Evolutionary conservation across 805 yeast species (phyloP).

Genomic region (Osmozyma mogii): DNA sequence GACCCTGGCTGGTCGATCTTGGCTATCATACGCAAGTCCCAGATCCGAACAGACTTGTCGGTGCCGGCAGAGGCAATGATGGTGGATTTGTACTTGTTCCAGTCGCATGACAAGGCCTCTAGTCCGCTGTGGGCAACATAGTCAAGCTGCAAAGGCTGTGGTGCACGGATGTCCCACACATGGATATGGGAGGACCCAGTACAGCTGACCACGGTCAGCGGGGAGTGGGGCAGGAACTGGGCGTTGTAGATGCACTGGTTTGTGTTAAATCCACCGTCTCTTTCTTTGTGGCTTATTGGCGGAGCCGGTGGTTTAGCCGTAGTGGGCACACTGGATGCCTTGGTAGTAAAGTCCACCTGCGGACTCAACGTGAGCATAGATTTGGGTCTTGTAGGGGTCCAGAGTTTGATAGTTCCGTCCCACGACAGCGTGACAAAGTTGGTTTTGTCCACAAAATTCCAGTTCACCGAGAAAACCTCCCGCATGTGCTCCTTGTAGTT

Average conservation of each 20-base stretch:
- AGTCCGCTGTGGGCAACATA: slow-evolving; percentile 71
- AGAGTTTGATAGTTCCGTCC: slow-evolving; percentile 83
- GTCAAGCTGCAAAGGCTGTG: slow-evolving; percentile 52
- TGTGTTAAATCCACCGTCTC: slow-evolving; percentile 26
- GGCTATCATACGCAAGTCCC: slow-evolving; percentile 78
- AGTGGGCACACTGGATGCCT: slow-evolving; percentile 16
- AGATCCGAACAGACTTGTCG: slow-evolving; percentile 71
- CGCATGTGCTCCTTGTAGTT: slow-evolving; percentile 70
- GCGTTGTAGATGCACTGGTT: slow-evolving; percentile 72
- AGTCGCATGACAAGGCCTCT: slow-evolving; percentile 76
- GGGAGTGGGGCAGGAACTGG: slow-evolving; percentile 77
- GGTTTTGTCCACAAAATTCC: slow-evolving; percentile 65
- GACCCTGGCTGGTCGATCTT: slow-evolving; percentile 28
- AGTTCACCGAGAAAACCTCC: slow-evolving; percentile 66
- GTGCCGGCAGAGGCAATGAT: slow-evolving; percentile 89
- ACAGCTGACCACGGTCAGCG: slow-evolving; percentile 58
- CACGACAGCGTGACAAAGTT: slow-evolving; percentile 75
- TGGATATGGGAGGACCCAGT: slow-evolving; percentile 70
- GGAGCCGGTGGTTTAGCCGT: slow-evolving; percentile 20
- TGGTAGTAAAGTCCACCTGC: slow-evolving; percentile 20
- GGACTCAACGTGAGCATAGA: slow-evolving; percentile 50
- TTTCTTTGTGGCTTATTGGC: slow-evolving; percentile 30
- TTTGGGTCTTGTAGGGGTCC: slow-evolving; percentile 56
- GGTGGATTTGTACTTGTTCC: slow-evolving; percentile 80
- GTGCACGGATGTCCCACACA: slow-evolving; percentile 73